Evolutionary conservation across 768 basidiomycete genomes (phyloP).

Genomic region (Boletus tylopilopsis): DNA sequence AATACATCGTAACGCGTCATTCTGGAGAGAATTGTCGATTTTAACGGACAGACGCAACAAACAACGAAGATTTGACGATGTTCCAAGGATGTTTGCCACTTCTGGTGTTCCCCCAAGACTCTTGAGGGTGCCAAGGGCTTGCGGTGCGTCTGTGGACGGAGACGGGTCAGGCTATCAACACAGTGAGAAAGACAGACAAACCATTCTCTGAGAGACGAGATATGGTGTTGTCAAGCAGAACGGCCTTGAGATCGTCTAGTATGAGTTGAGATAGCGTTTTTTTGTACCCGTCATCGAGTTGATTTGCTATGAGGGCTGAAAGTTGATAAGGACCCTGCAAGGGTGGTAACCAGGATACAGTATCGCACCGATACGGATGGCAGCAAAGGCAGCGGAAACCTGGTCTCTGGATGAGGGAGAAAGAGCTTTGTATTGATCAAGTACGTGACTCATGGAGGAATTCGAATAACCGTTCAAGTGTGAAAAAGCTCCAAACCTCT

Average conservation of each 20-base stretch:
- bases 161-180: not conserved
- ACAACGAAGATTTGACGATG: slow-evolving; percentile 50
- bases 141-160: slow-evolving; percentile 53
- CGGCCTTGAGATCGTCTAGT: slow-evolving; percentile 53
- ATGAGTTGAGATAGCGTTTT: slow-evolving; percentile 54
- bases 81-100: slow-evolving; percentile 61
- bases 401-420: slow-evolving; percentile 8
- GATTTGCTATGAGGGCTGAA: slow-evolving; percentile 14
- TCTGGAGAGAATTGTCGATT: slow-evolving; percentile 56
- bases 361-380: slow-evolving; percentile 16
- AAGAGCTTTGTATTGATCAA: slow-evolving; percentile 19
- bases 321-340: slow-evolving; percentile 6
- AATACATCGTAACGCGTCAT: slow-evolving; percentile 70
- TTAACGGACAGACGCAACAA: slow-evolving; percentile 49
- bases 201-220: slow-evolving; percentile 54
- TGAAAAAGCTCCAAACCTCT: not conserved
- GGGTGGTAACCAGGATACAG: slow-evolving; percentile 1
- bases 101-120: slow-evolving; percentile 66
- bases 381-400: slow-evolving; percentile 4
- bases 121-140: slow-evolving; percentile 70
- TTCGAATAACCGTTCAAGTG: not conserved
- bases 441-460: slow-evolving; percentile 13
- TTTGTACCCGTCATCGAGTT: slow-evolving; percentile 41
- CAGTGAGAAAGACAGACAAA: slow-evolving; percentile 26
- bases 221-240: slow-evolving; percentile 35